Evolutionary conservation across 2,329 filamentous ascomycete species (phyloP), one percentile per base, ranked within the genome.

Genomic region (Pseudogymnoascus sp.): DNA sequence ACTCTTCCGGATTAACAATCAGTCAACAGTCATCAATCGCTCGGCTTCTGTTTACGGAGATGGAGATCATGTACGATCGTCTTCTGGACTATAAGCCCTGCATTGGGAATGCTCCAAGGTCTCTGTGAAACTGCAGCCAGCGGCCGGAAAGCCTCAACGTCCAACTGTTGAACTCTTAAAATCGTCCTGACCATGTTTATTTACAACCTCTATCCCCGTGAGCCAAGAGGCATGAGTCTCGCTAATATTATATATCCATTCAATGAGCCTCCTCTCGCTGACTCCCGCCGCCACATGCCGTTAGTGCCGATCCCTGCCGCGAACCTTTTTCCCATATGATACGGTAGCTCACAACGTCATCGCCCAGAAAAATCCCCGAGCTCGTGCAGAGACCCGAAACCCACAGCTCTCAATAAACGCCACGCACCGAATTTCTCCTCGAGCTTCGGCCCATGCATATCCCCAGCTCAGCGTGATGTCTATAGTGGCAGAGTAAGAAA

Each of bases 401-500:
- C 41, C 41, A 48, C 41, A 48, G 41, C 23, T 48, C 23, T 48
- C 23, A 1, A 3, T 15, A 39, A 48, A 28, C 39, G 41, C 41
- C 41, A 48, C 13, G 28, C 21, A 48, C 21, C 10, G 39, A 28
- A 28, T 48, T 9, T 7, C 21, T 15, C 21, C 41, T 28, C 21
- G 21, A 48, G 41, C 13, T 28, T 48, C 41, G 41, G 21, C 8
- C 41, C 26, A 48, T 48, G 41, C 41, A 28, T 48, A 48, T 28
- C 6, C 23, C 41, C 41, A 48, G 41, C 9, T 21, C 52, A 33
- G 30, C 67, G 63, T 60, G 59, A 77, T 77, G 76, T 77, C 75
- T 59, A 75, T 77, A 66, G 74, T 77, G 65, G 68, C 73, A 69
- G 76, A 77, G 76, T 77, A 71, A 68, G 71, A 45, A 60, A 52